A percentile compares a stretch with the other conserved stretches of the same genome.
Conservation (phyloP, 2,329 filamentous ascomycete species). For the Pseudocercospora ulei region DNA sequence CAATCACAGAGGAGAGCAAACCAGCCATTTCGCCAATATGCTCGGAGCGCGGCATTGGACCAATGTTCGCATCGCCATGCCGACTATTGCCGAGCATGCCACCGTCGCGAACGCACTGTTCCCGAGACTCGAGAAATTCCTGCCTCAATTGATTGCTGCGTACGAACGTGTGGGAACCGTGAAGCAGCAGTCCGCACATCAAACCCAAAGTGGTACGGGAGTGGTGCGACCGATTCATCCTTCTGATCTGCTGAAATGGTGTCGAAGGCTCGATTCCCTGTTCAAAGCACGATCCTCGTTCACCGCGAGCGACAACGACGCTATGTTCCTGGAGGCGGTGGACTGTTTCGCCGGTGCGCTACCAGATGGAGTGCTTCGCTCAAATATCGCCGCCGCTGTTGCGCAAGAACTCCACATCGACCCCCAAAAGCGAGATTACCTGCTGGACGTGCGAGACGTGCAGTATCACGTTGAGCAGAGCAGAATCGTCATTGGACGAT, state of each 20-base stretch:
- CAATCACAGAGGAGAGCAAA: constrained; percentile 60
- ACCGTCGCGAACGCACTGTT: constrained; percentile 63
- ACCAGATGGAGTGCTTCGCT: constrained; percentile 54
- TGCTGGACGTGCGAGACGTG: constrained; percentile 63
- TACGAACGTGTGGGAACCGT: constrained; percentile 42
- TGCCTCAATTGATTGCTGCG: constrained; percentile 49
- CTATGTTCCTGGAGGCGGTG: constrained; percentile 85
- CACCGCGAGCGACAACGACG: constrained; percentile 61
- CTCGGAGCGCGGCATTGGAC: constrained; percentile 84
- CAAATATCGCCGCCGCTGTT: constrained; percentile 56
- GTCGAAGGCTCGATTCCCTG: constrained; percentile 60
- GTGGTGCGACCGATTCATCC: constrained; percentile 56
- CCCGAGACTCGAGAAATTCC: constrained; percentile 54
- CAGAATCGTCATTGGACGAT: constrained; percentile 29
- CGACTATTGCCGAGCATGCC: constrained; percentile 59
- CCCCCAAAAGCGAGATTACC: constrained; percentile 68
- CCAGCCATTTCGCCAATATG: constrained; percentile 56
- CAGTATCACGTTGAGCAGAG: constrained; percentile 46
- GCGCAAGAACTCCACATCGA: constrained; percentile 82
- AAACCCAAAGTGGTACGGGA: constrained; percentile 46
- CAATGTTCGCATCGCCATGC: constrained; percentile 57
- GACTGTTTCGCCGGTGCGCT: constrained; percentile 85
- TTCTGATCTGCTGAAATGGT: constrained; percentile 86
- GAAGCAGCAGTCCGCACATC: constrained; percentile 34
- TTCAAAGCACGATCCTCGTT: constrained; percentile 53